These are phyloP conservation scores for Evansstolkia leycettana DNA, from an alignment of 495 filamentous ascomycete genomes.

Conservation along the genomic window DNA sequence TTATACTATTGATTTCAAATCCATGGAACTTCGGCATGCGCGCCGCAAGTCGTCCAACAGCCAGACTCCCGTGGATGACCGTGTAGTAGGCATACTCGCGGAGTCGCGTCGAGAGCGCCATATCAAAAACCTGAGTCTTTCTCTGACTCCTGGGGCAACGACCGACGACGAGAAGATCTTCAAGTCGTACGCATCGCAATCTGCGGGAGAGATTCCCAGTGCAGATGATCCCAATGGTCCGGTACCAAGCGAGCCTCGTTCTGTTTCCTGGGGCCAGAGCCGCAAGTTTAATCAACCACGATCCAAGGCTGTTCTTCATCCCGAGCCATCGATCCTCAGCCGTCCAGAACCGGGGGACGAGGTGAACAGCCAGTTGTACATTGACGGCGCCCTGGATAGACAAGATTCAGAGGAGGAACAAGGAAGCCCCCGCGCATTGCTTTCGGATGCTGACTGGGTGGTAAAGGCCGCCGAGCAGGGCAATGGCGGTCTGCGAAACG, in stretches of 20 bases:
- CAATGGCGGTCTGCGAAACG: slow-evolving; percentile 77
- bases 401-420: slow-evolving; percentile 5
- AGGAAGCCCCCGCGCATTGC: slow-evolving; percentile 37
- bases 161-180: slow-evolving; percentile 48
- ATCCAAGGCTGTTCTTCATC: slow-evolving; percentile 52
- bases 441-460: slow-evolving; percentile 56
- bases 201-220: slow-evolving; percentile 13
- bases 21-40: slow-evolving; percentile 7
- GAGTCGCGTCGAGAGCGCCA: slow-evolving; percentile 8
- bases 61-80: slow-evolving; percentile 23
- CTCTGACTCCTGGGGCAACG: slow-evolving; percentile 49
- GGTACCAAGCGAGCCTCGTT: slow-evolving; percentile 49
- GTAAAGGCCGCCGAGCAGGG: slow-evolving; percentile 73
- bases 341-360: slow-evolving; percentile 29
- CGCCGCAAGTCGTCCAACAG: slow-evolving; percentile 14
- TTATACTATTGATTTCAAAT: slow-evolving; percentile 27
- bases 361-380: neutral
- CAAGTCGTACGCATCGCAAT: slow-evolving; percentile 29
- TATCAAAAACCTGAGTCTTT: slow-evolving; percentile 17
- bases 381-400: slow-evolving; percentile 1
- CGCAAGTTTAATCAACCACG: slow-evolving; percentile 57
- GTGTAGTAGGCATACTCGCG: slow-evolving; percentile 18
- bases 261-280: slow-evolving; percentile 51
- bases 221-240: slow-evolving; percentile 18
- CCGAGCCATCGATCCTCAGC: slow-evolving; percentile 53